Evolutionary conservation across 345 rosid species (phyloP).

Genomic region (Diplotaxis tenuifolia): DNA sequence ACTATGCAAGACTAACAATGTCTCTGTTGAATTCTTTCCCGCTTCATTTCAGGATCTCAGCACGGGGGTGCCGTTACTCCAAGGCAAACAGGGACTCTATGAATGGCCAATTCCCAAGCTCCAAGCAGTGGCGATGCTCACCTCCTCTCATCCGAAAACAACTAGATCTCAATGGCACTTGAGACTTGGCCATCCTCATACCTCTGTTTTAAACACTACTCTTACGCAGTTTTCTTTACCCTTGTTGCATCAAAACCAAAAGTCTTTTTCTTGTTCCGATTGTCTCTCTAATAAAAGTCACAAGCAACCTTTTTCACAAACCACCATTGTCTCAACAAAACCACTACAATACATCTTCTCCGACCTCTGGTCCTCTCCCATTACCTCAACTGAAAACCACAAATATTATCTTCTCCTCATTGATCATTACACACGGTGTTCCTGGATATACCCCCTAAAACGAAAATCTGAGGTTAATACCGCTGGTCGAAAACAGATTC

Average conservation of each 20-base stretch:
- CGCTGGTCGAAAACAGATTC: too few species aligned
- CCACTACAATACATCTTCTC: too few species aligned
- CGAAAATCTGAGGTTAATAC: too few species aligned
- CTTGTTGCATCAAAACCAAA: not conserved
- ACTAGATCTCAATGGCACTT: not conserved
- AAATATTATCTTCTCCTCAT: too few species aligned
- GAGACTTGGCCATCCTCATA: not conserved
- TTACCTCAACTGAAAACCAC: too few species aligned
- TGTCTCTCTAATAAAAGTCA: too few species aligned
- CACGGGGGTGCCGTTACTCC: not conserved
- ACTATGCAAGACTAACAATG: not conserved
- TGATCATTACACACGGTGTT: too few species aligned
- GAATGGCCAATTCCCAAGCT: not conserved
- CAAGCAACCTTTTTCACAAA: too few species aligned
- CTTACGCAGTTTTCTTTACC: not conserved
- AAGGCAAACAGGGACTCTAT: not conserved
- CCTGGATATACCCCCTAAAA: too few species aligned
- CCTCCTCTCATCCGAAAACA: not conserved
- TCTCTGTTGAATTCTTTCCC: not conserved
- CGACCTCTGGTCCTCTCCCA: too few species aligned
- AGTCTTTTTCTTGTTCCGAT: not conserved
- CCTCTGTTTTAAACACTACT: not conserved
- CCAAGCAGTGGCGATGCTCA: not conserved
- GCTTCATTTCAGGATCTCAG: not conserved
- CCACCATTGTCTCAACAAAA: too few species aligned